These are phyloP conservation scores for Xylaria sp. DNA, from an alignment of 2,329 filamentous ascomycete species.

Conservation along the genomic window DNA sequence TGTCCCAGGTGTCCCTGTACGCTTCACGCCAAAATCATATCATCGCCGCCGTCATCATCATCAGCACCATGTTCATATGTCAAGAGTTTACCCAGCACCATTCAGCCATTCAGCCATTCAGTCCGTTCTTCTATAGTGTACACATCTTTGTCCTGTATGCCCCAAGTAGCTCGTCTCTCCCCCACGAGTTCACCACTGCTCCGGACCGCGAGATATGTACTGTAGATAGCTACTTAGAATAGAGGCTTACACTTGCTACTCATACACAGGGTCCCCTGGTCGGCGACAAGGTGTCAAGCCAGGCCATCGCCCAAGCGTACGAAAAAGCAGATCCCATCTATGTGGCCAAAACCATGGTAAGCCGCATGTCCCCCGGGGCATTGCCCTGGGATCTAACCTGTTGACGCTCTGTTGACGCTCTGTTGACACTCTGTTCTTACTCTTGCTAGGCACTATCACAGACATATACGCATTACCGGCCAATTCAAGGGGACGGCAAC, in stretches of 20 bases:
- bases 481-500: slow-evolving; percentile 89
- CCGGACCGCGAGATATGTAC: not conserved
- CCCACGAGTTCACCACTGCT: slow-evolving; percentile 1
- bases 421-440: slow-evolving; percentile 29
- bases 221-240: not conserved
- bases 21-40: not conserved
- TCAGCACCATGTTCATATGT: not conserved
- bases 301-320: slow-evolving; percentile 82
- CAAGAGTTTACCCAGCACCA: not conserved
- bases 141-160: not conserved
- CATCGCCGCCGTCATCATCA: too few relatives aligned
- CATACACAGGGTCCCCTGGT: slow-evolving; percentile 76
- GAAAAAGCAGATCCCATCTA: slow-evolving; percentile 85
- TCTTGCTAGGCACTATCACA: slow-evolving; percentile 71
- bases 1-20: not conserved
- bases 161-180: not conserved
- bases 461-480: slow-evolving; percentile 86
- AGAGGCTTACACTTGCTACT: slow-evolving; percentile 34
- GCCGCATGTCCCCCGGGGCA: slow-evolving; percentile 41
- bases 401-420: slow-evolving; percentile 28
- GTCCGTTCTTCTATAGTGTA: too few relatives aligned
- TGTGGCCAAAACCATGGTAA: slow-evolving; percentile 84
- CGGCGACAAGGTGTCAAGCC: slow-evolving; percentile 76
- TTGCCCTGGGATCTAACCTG: slow-evolving; percentile 3
- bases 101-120: not conserved